Evolutionary conservation across 768 basidiomycete species (phyloP).

Genomic region (Mycena epipterygia): DNA sequence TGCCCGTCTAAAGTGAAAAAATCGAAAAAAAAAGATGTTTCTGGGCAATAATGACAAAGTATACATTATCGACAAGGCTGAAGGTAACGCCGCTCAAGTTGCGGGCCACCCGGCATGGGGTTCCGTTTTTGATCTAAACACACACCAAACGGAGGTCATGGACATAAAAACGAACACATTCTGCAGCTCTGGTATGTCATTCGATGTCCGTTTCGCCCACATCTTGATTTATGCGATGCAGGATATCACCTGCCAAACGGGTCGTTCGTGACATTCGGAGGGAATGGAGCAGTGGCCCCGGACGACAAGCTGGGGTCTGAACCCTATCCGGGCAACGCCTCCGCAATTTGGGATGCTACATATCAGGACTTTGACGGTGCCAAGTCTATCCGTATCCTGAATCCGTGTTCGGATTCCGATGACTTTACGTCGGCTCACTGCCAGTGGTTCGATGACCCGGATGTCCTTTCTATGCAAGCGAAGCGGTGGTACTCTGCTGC

Average conservation of each 20-base stretch:
- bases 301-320: too few relatives aligned
- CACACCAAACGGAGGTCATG: constrained; percentile 73
- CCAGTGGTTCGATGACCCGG: constrained; percentile 79
- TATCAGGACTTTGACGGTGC: constrained; percentile 88
- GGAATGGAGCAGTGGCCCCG: constrained; percentile 79
- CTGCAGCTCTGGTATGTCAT: constrained; percentile 61
- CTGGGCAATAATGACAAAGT: constrained; percentile 78
- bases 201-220: not conserved
- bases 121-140: constrained; percentile 77
- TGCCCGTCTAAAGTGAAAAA: too few relatives aligned
- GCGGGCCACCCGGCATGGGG: constrained; percentile 84
- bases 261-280: constrained; percentile 72
- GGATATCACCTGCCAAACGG: constrained; percentile 75
- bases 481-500: constrained; percentile 85
- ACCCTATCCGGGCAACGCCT: constrained; percentile 70
- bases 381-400: constrained; percentile 83
- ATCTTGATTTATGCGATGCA: not conserved
- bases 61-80: constrained; percentile 94
- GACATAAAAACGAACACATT: constrained; percentile 82
- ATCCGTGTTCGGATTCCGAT: constrained; percentile 71
- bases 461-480: constrained; percentile 70
- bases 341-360: constrained; percentile 69
- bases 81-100: constrained; percentile 73
- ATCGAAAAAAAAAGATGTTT: too few relatives aligned
- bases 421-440: constrained; percentile 65